phyloP scores from a whole-genome alignment of 129 eudicot species.

The carrot (Daucus carota) region DH1_v3.0 NC_030384.2:40006501-40007000 shows the following conservation, averaged over 20 bases:
- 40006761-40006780: background rate
- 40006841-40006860: background rate
- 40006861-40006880: background rate
- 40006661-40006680: constrained; percentile 15
- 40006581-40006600: constrained; percentile 10
- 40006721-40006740: background rate
- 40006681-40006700: constrained; percentile 13
- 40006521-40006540: background rate
- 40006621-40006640: constrained; percentile 22
- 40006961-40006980: background rate
- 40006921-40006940: constrained; percentile 10
- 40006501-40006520: background rate
- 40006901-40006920: background rate
- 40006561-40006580: background rate
- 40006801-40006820: background rate
- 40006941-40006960: constrained; percentile 4
- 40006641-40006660: constrained; percentile 6
- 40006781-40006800: constrained; percentile 4
- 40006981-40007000: background rate
- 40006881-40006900: background rate
- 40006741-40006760: background rate
- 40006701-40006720: constrained; percentile 7
- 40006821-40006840: background rate
- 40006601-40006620: constrained; percentile 20
- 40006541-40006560: background rate